Evolutionary conservation across 164 flowering plant species (phyloP).

Genomic region (Magnolia changhungtana): DNA sequence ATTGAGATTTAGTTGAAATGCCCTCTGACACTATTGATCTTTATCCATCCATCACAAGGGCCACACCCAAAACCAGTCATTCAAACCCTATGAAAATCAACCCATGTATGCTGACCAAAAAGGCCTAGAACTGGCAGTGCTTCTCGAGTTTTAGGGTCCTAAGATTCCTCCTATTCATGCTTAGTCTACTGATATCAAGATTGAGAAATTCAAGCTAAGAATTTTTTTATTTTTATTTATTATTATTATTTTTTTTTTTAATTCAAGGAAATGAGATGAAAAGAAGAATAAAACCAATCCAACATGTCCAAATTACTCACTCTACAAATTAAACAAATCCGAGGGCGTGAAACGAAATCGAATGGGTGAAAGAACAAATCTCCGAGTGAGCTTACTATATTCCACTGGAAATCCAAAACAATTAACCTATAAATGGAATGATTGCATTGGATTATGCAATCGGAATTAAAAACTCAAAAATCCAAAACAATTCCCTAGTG

Average conservation of each 20-base stretch:
- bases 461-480: too few species aligned
- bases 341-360: not conserved
- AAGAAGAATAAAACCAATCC: not conserved
- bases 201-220: not conserved
- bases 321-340: not conserved
- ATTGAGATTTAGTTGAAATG: not conserved
- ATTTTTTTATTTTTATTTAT: too few species aligned
- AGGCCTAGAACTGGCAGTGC: not conserved
- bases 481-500: too few species aligned
- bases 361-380: slow-evolving; percentile 1
- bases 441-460: too few species aligned
- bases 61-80: not conserved
- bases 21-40: not conserved
- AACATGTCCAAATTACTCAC: not conserved
- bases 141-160: not conserved
- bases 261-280: not conserved
- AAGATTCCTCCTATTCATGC: not conserved
- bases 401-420: too few species aligned
- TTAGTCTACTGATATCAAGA: not conserved
- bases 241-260: too few species aligned
- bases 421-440: too few species aligned
- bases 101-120: not conserved
- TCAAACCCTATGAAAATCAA: not conserved
- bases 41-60: slow-evolving; percentile 1
- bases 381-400: slow-evolving; percentile 14